Base-by-base conservation (phyloP, 495 filamentous ascomycete species). In the Lophium mytilinum region DNA sequence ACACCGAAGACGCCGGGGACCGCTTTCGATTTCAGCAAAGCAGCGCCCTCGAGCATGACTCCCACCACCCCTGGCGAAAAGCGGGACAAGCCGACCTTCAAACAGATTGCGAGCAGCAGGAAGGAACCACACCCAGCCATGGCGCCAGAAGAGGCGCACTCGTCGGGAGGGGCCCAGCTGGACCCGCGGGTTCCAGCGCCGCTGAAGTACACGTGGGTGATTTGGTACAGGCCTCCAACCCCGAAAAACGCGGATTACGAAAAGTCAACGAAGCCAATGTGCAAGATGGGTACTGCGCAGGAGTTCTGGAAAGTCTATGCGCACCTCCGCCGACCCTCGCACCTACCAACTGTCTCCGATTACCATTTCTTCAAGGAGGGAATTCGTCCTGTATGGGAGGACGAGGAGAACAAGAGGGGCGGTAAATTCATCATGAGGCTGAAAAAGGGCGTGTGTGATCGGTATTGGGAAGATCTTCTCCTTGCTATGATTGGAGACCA, bases 351-450 rank as follows among this genome's bases (percentile, higher is more conserved):
- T 18, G 93, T 97, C 33, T 96, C 90, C 12, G 93, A 98, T 68
- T 98, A 96, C 69, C 94, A 97, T 69, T 85, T 98, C 52, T 98
- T 98, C 75, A 94, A 93, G 77, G 90, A 94, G 66, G 94, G 90
- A 47, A 90, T 97, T 33, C 83, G 93, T 56, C 93, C 93, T 37
- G 93, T 97, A 67, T 98, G 93, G 93, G 93, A 98, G 73, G 93
- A 98, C 66, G 89, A 95, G 50, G 90, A 92, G 63, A 98, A 98
- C 73, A 95, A 89, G 74, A 81, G 83, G 52, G 93, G 93, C 51
- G 93, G 93, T 30, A 98, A 98, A 76, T 98, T 92, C 91, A 89
- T 95, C 50, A 83, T 98, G 67, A 77, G 92, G 63, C 72, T 98
- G 65, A 95, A 92, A 80, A 98, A 98, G 76, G 93, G 93, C 24